These are phyloP conservation scores for Mycena sanguinolenta DNA, from an alignment of 768 basidiomycete genomes.

Conservation along the genomic window DNA sequence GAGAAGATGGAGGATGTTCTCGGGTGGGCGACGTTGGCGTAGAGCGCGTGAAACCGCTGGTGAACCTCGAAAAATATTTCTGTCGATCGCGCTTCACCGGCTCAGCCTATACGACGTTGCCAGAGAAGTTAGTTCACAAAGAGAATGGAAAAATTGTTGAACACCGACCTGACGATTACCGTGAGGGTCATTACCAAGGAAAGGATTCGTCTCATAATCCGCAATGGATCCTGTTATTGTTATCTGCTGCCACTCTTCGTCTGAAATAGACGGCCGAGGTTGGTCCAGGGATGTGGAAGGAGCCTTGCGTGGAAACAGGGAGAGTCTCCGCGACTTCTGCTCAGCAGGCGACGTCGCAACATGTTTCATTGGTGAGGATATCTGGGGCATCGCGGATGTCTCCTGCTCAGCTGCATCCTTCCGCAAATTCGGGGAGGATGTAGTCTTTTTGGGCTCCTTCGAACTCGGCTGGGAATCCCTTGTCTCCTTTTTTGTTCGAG, in stretches of 20 bases:
- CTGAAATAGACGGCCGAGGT: slow-evolving; percentile 33
- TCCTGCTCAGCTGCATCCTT: slow-evolving; percentile 17
- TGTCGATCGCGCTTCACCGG: slow-evolving; percentile 28
- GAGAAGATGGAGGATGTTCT: background rate
- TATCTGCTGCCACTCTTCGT: slow-evolving; percentile 39
- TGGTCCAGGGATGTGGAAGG: slow-evolving; percentile 14
- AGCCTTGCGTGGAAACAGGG: slow-evolving; percentile 30
- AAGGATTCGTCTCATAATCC: slow-evolving; percentile 34
- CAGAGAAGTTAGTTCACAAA: slow-evolving; percentile 19
- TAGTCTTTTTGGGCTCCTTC: slow-evolving; percentile 26
- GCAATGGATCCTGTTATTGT: slow-evolving; percentile 37
- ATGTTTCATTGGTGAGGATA: slow-evolving; percentile 24
- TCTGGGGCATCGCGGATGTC: background rate
- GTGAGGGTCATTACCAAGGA: slow-evolving; percentile 23
- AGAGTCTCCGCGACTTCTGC: slow-evolving; percentile 23
- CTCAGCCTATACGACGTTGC: slow-evolving; percentile 15
- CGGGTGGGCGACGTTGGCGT: slow-evolving; percentile 34
- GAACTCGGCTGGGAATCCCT: slow-evolving; percentile 10
- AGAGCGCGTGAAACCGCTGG: slow-evolving; percentile 30
- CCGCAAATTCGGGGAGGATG: slow-evolving; percentile 34
- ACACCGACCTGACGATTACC: slow-evolving; percentile 11
- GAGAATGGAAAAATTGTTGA: slow-evolving; percentile 4
- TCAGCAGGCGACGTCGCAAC: slow-evolving; percentile 13
- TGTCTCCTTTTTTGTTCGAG: slow-evolving; percentile 20
- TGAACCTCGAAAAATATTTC: slow-evolving; percentile 32